phyloP scores from a whole-genome alignment of 2,329 filamentous ascomycete genomes.

The Teratosphaeria destructans region DNA sequence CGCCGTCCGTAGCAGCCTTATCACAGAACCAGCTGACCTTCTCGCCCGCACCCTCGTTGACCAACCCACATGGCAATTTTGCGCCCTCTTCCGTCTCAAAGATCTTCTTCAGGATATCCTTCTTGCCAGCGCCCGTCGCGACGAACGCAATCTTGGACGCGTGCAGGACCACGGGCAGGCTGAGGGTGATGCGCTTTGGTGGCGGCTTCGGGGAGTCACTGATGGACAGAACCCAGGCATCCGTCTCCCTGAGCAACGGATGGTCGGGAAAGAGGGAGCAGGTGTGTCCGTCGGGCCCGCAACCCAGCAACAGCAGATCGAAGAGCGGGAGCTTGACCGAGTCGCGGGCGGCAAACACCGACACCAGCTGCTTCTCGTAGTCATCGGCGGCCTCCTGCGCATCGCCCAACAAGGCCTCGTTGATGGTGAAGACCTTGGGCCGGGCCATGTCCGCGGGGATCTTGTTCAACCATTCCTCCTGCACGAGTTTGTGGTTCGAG shows the following conservation, averaged over 20 bases:
- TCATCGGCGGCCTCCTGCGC: slow-evolving; percentile 84
- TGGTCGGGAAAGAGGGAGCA: slow-evolving; percentile 94
- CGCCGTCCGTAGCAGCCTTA: slow-evolving; percentile 70
- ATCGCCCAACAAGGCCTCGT: slow-evolving; percentile 58
- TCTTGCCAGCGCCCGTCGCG: slow-evolving; percentile 80
- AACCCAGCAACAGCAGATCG: slow-evolving; percentile 85
- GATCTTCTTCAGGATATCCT: slow-evolving; percentile 83
- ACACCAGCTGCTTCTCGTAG: slow-evolving; percentile 82
- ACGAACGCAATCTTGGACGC: slow-evolving; percentile 82
- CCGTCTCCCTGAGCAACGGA: slow-evolving; percentile 70
- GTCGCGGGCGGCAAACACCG: slow-evolving; percentile 80
- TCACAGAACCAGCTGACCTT: slow-evolving; percentile 95
- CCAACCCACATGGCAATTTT: slow-evolving; percentile 71
- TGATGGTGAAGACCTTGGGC: slow-evolving; percentile 71
- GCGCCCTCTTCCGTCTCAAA: slow-evolving; percentile 67
- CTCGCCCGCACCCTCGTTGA: slow-evolving; percentile 76
- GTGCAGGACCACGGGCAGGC: slow-evolving; percentile 80
- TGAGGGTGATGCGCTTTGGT: slow-evolving; percentile 80
- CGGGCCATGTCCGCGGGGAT: slow-evolving; percentile 57
- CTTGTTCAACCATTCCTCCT: slow-evolving; percentile 79
- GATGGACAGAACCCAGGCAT: slow-evolving; percentile 87
- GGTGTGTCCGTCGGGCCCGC: slow-evolving; percentile 91
- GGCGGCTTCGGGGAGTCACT: slow-evolving; percentile 93
- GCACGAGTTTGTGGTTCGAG: slow-evolving; percentile 86
- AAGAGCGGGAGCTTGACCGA: slow-evolving; percentile 92